Base-by-base conservation (phyloP, 108 stramenopile species). In the Poteriospumella lacustris region DNA sequence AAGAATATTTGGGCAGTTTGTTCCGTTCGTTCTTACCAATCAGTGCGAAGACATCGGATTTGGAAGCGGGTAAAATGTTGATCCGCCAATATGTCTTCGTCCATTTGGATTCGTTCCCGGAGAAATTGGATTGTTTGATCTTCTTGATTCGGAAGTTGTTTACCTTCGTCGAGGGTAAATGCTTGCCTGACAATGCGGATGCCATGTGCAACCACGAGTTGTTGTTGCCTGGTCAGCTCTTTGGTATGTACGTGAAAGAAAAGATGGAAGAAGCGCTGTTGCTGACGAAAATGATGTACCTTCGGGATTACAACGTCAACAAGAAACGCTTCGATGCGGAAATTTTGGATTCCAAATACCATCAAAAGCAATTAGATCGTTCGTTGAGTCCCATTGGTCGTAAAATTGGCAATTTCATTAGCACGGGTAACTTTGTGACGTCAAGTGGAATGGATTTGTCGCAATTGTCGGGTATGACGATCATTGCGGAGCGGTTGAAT, bases 401-500 rank as follows among this genome's bases (percentile, higher is more conserved):
- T 76, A 95, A 94, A 70, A 91, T 97, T n/a, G 87, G 88, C 34
- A 91, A 90, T 47, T 92, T 97, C 69, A 79, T 99, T 43, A 91
- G 92, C 9, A 97, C 96, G 2, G 98, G 98, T 24, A 99, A 97
- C 76, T 87, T 99, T 42, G 83, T 92, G 59, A 93, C 93, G 29
- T 82, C 90, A 0, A 89, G 91, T 2, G 98, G 98, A 26, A 76
- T 99, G 26, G 98, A 99, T 82, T 89, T 97, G 31, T 96, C 96
- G 96, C 83, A 84, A 81, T 91, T 92, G 1, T 90, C 93, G 34
- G 98, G 98, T 39, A 97, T 94, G 84, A 97, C 96, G 0, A 94
- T 99, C 73, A 94, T 99, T 31, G 98, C 98, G 0, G 98, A 99
- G 78, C 87, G 92, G 36, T 83, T 99, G 60, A 99, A 99, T 78